Conservation (phyloP, 768 basidiomycete genomes). For the Amanita exitialis region DNA sequence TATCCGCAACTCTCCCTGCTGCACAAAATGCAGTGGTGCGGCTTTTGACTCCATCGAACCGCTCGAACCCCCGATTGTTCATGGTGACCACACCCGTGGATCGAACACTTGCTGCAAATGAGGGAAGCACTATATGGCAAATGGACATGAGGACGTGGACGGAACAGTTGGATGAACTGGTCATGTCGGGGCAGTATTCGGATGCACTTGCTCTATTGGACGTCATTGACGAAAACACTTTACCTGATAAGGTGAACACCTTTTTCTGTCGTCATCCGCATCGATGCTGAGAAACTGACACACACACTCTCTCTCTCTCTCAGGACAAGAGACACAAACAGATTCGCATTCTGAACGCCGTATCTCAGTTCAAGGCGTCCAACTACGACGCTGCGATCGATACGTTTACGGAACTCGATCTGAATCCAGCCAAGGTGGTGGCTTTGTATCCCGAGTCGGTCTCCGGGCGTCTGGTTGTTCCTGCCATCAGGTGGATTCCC, state of each 20-base stretch:
- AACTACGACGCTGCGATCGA: constrained; percentile 77
- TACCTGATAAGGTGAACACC: constrained; percentile 54
- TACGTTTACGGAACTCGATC: constrained; percentile 76
- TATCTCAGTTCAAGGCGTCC: constrained; percentile 60
- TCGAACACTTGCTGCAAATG: constrained; percentile 45
- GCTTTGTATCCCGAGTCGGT: constrained; percentile 79
- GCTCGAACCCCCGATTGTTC: constrained; percentile 45
- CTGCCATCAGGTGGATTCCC: constrained; percentile 64
- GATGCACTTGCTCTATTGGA: constrained; percentile 79
- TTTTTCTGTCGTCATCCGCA: not conserved
- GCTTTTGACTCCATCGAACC: constrained; percentile 48
- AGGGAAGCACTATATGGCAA: constrained; percentile 76
- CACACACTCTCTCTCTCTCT: too few species aligned
- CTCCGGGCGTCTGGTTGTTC: constrained; percentile 66
- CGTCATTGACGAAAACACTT: constrained; percentile 43
- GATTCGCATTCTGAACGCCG: constrained; percentile 68
- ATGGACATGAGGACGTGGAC: constrained; percentile 65
- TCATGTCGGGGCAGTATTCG: constrained; percentile 52
- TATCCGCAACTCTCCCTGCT: constrained; percentile 12
- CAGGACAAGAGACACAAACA: constrained; percentile 47
- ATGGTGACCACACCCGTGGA: constrained; percentile 71
- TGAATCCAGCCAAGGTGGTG: constrained; percentile 91
- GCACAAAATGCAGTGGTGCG: constrained; percentile 42
- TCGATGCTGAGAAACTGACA: constrained; percentile 2
- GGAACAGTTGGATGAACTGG: constrained; percentile 79